Evolutionary conservation across 2,329 filamentous ascomycete species (phyloP).

Genomic region (Calonectria naviculata): DNA sequence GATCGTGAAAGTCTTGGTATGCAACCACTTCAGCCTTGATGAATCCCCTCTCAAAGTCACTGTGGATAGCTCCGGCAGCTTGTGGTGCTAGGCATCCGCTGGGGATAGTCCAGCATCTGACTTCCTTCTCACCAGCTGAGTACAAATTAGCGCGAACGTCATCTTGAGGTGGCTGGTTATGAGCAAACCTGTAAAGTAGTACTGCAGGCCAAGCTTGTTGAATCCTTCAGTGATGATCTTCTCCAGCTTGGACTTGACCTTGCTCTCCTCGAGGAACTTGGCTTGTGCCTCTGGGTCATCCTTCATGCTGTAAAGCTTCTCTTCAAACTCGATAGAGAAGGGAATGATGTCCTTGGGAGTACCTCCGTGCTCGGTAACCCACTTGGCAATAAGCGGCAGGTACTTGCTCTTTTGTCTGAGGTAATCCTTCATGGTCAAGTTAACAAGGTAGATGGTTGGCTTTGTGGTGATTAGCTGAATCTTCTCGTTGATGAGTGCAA

Average conservation of each 20-base stretch:
- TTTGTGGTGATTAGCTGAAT: slow-evolving; percentile 59
- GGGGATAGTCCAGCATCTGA: slow-evolving; percentile 56
- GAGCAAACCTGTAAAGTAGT: slow-evolving; percentile 54
- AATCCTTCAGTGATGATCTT: slow-evolving; percentile 59
- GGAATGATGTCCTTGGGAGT: slow-evolving; percentile 53
- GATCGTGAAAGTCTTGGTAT: slow-evolving; percentile 57
- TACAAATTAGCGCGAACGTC: slow-evolving; percentile 9
- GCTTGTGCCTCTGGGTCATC: slow-evolving; percentile 49
- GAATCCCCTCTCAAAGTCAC: slow-evolving; percentile 56
- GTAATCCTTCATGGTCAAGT: slow-evolving; percentile 60
- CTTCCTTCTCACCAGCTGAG: slow-evolving; percentile 56
- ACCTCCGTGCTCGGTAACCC: slow-evolving; percentile 57
- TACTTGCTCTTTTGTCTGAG: slow-evolving; percentile 59
- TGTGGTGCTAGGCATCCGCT: slow-evolving; percentile 52
- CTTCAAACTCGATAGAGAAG: slow-evolving; percentile 58
- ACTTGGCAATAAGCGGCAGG: slow-evolving; percentile 55
- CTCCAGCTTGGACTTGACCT: slow-evolving; percentile 53
- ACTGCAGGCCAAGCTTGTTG: slow-evolving; percentile 55
- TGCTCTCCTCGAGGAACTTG: slow-evolving; percentile 51
- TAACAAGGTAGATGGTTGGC: slow-evolving; percentile 57
- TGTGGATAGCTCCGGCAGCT: slow-evolving; percentile 54
- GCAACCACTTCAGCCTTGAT: slow-evolving; percentile 59
- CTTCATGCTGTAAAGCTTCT: slow-evolving; percentile 53
- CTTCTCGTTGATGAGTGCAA: slow-evolving; percentile 58
- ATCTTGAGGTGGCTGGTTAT: background rate